Conservation (phyloP, 345 rosid genomes). For the Eucalyptus pauciflora region DNA sequence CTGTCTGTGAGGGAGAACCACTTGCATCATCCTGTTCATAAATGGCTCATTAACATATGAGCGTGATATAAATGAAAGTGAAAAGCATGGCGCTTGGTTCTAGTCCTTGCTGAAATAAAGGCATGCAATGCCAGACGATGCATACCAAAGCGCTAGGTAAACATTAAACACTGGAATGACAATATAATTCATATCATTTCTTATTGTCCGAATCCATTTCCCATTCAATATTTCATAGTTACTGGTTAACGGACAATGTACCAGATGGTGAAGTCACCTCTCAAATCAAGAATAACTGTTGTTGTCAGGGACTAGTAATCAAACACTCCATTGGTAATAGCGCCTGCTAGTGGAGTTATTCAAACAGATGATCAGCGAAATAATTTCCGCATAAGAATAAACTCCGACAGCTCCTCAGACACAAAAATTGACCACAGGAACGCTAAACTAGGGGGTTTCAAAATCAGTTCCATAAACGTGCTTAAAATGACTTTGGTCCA, state of each 20-base stretch:
- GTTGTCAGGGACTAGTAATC: neutral
- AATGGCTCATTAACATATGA: slow-evolving; percentile 17
- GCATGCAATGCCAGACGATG: neutral
- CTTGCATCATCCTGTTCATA: slow-evolving; percentile 41
- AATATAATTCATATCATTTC: neutral
- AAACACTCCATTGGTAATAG: neutral
- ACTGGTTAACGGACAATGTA: neutral
- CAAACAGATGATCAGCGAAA: neutral
- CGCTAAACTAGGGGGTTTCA: neutral
- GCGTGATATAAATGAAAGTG: neutral
- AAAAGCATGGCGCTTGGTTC: neutral
- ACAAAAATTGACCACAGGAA: neutral
- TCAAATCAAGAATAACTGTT: neutral
- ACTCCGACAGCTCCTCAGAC: neutral
- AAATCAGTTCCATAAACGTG: neutral
- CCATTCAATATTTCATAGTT: neutral
- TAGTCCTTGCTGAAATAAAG: neutral
- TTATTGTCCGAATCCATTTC: neutral
- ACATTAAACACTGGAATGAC: neutral
- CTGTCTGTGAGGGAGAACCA: slow-evolving; percentile 22
- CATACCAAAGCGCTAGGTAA: neutral
- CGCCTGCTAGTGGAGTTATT: neutral
- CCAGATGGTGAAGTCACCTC: neutral
- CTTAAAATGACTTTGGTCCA: neutral
- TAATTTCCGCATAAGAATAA: neutral